These are phyloP conservation scores for Kodamaea sagamina DNA, from an alignment of 805 yeast species.

Conservation along the genomic window DNA sequence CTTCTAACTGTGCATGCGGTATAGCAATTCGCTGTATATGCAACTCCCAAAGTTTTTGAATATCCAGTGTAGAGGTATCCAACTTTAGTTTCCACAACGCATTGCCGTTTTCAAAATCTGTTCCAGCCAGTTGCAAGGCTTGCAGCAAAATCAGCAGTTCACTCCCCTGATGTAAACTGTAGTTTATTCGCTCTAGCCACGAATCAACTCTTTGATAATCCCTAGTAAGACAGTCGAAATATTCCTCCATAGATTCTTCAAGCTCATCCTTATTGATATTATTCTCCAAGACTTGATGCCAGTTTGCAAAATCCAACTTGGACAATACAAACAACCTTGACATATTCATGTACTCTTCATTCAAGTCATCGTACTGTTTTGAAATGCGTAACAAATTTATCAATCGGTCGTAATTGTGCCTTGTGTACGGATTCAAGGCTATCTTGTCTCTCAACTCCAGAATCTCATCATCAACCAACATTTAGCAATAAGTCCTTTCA, in stretches of 20 bases:
- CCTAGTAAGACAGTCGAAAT: neutral
- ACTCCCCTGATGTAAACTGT: too few species aligned
- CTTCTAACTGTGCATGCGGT: slow-evolving; percentile 46
- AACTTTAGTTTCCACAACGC: slow-evolving; percentile 22
- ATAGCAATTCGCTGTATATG: slow-evolving; percentile 34
- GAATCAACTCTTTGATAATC: slow-evolving; percentile 7
- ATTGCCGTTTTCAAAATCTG: slow-evolving; percentile 27
- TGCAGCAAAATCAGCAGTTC: neutral
- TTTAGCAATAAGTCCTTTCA: neutral
- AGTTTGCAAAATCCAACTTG: neutral
- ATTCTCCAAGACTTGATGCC: slow-evolving; percentile 1
- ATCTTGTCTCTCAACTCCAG: slow-evolving; percentile 13
- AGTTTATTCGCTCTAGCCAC: slow-evolving; percentile 2
- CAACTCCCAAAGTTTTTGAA: slow-evolving; percentile 20
- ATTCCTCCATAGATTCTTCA: slow-evolving; percentile 1
- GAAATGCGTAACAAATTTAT: slow-evolving; percentile 15
- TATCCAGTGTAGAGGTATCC: too few species aligned
- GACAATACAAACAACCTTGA: slow-evolving; percentile 1
- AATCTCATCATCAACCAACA: slow-evolving; percentile 11
- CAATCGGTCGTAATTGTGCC: slow-evolving; percentile 19
- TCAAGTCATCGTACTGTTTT: slow-evolving; percentile 8
- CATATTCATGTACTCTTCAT: slow-evolving; percentile 3
- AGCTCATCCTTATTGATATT: neutral
- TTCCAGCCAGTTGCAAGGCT: slow-evolving; percentile 7
- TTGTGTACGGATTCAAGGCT: slow-evolving; percentile 16